These are phyloP conservation scores for Penstemon newberryi DNA, from an alignment of 257 asterid species.

Conservation along the genomic window DNA sequence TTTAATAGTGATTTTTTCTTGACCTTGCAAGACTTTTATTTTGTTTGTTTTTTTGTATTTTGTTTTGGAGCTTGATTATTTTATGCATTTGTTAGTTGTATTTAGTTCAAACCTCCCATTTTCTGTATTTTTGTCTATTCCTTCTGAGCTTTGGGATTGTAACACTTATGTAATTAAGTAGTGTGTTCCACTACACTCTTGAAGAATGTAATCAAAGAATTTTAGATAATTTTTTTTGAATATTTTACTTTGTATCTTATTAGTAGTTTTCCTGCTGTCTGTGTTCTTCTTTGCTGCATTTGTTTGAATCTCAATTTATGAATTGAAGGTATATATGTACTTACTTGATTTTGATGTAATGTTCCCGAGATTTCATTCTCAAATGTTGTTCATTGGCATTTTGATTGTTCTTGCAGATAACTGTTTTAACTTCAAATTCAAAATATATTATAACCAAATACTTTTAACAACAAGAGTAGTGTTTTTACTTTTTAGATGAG, in stretches of 20 bases:
- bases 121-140: conserved; percentile 28
- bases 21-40: conserved; percentile 51
- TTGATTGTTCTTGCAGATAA: too few species aligned
- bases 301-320: too few species aligned
- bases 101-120: conserved; percentile 33
- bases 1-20: conserved; percentile 30
- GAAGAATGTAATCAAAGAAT: neutral
- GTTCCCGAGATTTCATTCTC: too few species aligned
- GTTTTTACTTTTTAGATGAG: too few species aligned
- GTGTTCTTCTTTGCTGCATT: too few species aligned
- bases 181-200: neutral
- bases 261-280: neutral
- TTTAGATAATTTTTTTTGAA: neutral
- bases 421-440: too few species aligned
- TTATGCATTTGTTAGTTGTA: neutral
- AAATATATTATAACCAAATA: too few species aligned
- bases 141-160: conserved; percentile 46
- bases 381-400: too few species aligned
- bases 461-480: too few species aligned
- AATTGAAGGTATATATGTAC: too few species aligned
- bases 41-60: neutral
- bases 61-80: neutral
- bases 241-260: neutral
- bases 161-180: neutral
- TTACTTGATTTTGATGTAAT: too few species aligned